Evolutionary conservation across 2,329 filamentous ascomycete species (phyloP).

Genomic region (Periconia sp.): DNA sequence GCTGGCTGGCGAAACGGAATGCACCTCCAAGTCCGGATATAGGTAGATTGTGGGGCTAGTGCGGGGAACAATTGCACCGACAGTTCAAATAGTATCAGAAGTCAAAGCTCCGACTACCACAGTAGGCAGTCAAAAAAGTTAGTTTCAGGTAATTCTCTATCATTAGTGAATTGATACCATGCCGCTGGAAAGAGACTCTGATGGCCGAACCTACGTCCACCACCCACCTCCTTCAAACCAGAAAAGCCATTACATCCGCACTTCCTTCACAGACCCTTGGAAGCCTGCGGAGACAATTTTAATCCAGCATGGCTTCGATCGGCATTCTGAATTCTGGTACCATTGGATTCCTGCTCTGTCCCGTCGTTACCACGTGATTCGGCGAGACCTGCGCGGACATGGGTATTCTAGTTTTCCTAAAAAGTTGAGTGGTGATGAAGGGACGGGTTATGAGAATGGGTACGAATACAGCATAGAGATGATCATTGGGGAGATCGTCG

Average conservation of each 20-base stretch:
- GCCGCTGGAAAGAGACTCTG: slow-evolving; percentile 25
- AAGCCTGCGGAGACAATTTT: slow-evolving; percentile 41
- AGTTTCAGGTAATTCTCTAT: too few relatives aligned
- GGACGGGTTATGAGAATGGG: slow-evolving; percentile 13
- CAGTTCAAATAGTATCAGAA: not conserved
- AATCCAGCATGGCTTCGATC: slow-evolving; percentile 47
- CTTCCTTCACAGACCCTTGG: slow-evolving; percentile 40
- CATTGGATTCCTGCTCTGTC: slow-evolving; percentile 44
- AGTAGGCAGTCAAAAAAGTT: not conserved
- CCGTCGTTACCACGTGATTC: slow-evolving; percentile 37
- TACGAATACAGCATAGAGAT: slow-evolving; percentile 33
- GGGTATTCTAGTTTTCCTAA: slow-evolving; percentile 36
- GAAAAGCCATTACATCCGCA: slow-evolving; percentile 35
- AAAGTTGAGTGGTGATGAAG: too few relatives aligned
- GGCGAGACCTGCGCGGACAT: slow-evolving; percentile 43
- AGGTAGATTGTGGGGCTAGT: slow-evolving; percentile 2
- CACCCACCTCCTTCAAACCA: slow-evolving; percentile 41
- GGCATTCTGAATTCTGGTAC: slow-evolving; percentile 43
- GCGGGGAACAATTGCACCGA: not conserved
- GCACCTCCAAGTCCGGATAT: too few relatives aligned
- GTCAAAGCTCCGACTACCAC: not conserved
- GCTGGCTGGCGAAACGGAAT: too few relatives aligned
- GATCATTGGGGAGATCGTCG: slow-evolving; percentile 39
- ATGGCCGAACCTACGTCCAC: slow-evolving; percentile 32
- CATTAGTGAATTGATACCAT: too few relatives aligned